Evolutionary conservation across 768 basidiomycete species (phyloP).

Genomic region (Leccinum subgranulosum): DNA sequence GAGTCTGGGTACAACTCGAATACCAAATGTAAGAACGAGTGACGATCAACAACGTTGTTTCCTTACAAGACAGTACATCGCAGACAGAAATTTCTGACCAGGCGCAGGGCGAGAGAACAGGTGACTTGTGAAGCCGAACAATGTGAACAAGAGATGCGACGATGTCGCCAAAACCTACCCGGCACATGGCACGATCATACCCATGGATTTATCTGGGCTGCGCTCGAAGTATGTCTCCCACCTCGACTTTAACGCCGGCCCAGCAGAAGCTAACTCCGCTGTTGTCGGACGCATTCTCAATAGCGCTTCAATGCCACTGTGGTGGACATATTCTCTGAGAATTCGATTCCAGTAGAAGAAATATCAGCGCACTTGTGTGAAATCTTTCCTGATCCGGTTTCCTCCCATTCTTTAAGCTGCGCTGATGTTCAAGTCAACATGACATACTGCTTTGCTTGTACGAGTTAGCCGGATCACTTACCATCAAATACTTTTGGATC

Average conservation of each 20-base stretch:
- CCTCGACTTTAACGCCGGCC: constrained; percentile 40
- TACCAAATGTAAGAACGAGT: not conserved
- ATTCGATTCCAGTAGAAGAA: not conserved
- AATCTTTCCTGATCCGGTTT: constrained; percentile 44
- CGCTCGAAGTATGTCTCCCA: constrained; percentile 52
- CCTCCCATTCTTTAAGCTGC: constrained; percentile 29
- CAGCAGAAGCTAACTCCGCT: constrained; percentile 45
- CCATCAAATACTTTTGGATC: constrained; percentile 36
- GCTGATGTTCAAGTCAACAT: constrained; percentile 12
- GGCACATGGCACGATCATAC: constrained; percentile 40
- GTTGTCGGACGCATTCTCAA: constrained; percentile 50
- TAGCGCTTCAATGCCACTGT: constrained; percentile 50
- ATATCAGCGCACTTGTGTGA: constrained; percentile 46
- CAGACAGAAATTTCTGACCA: constrained; percentile 27
- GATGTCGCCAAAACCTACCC: constrained; percentile 32
- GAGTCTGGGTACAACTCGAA: constrained; percentile 43
- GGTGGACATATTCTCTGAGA: not conserved
- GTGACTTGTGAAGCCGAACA: constrained; percentile 18
- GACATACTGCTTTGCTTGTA: constrained; percentile 3
- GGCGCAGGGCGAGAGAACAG: constrained; percentile 13
- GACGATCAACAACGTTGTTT: not conserved
- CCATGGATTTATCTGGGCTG: constrained; percentile 53
- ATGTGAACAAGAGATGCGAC: not conserved
- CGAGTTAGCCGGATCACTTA: constrained; percentile 23
- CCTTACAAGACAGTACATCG: constrained; percentile 35